phyloP scores from a whole-genome alignment of 306 rosid genomes.

The Ceratonia siliqua region DNA sequence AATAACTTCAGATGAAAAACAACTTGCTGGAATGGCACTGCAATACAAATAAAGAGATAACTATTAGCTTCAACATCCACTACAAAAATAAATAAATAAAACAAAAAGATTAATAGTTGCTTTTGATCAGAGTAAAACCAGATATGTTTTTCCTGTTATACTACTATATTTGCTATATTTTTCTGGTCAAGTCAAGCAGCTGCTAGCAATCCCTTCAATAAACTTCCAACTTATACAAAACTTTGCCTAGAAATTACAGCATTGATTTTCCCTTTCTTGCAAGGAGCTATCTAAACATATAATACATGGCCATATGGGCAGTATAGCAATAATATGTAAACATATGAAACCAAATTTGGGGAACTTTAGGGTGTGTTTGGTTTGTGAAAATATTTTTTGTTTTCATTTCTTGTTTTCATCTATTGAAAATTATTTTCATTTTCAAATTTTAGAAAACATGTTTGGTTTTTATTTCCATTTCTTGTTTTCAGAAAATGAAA shows the following conservation, averaged over 20 bases:
- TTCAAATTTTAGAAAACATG: too few relatives aligned
- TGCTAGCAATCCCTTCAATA: neutral
- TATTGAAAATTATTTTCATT: too few relatives aligned
- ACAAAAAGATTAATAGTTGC: neutral
- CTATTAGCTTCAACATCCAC: slow-evolving; percentile 9
- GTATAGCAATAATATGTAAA: neutral
- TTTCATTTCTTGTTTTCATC: too few relatives aligned
- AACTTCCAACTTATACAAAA: neutral
- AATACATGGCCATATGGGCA: neutral
- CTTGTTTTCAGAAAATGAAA: too few relatives aligned
- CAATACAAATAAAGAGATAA: slow-evolving; percentile 30
- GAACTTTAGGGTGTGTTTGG: too few relatives aligned
- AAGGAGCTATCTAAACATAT: neutral
- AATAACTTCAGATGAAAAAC: slow-evolving; percentile 77
- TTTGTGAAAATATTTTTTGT: too few relatives aligned
- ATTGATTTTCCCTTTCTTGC: neutral
- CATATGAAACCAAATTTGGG: neutral
- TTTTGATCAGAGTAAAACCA: neutral
- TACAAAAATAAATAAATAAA: neutral
- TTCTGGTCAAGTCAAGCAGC: neutral
- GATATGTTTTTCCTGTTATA: neutral
- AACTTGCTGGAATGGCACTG: slow-evolving; percentile 54
- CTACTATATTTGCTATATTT: neutral
- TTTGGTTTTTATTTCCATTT: too few relatives aligned
- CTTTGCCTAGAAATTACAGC: too few relatives aligned